Evolutionary conservation across 1,139 yeast genomes (phyloP), one percentile per base, ranked within the genome.

Genomic region (Lodderomyces margitis): DNA sequence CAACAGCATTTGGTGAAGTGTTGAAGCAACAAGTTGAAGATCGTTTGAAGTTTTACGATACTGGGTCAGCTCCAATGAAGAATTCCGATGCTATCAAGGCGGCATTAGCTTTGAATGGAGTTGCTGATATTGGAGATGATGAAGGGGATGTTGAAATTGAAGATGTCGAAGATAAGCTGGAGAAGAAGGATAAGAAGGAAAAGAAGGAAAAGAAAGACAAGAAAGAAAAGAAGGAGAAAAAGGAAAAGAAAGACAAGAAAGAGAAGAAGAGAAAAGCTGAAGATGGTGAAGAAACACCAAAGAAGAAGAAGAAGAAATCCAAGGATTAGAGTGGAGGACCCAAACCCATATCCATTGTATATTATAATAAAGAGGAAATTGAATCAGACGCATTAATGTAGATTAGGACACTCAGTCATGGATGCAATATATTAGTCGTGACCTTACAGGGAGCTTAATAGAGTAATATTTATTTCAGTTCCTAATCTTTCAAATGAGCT

Each of bases 1-100:
- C 85, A 37, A 84, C 84, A 52, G 88, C 81, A 45, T 94, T 92
- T 60, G 99, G 98, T 65, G 78, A 81, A 58, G 83, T 88, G 46
- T 80, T 94, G 67, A 89, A 88, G 78, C 80, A 87, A 68, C 98
- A 92, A 77, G 98, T 92, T 54, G 98, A 92, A 74, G 97, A 94
- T 69, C 87, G 98, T 74, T 80, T 92, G 59, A 86, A 81, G 68
- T 92, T 92, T 64, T 94, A 89, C 76, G 96, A 88, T 63, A 85
- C 96, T 46, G 98, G 98, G 62, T 85, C 87, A 58, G 83, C 98
- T 44, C 96, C 98, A 60, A 87, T 91, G 82, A 92, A 92, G 78
- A 92, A 92, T 66, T 70, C 92, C 35, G 95, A 88, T 55, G 98
- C 98, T 52, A 87, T 92, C 71, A 80, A 84, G 62, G 87, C 85